Base-by-base conservation (phyloP, 768 basidiomycete species). In the Leucosporidium yakuticum region DNA sequence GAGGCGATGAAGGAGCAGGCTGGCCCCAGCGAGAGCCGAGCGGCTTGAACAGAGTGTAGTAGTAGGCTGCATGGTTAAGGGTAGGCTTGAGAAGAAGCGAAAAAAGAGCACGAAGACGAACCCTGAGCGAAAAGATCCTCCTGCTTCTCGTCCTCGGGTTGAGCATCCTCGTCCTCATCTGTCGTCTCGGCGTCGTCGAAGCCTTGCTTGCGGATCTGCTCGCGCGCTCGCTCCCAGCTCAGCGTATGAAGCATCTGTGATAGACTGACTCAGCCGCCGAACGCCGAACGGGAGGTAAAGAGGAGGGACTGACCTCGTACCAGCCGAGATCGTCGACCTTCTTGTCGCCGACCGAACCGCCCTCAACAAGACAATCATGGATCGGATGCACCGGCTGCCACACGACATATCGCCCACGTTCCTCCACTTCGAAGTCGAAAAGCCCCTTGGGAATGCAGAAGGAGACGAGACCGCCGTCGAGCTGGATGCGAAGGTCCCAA, bases 401-500 rank as follows among this genome's bases (percentile, higher is more conserved):
- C 14, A 44, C 39, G 3, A 44, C 39, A 15, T 44, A 44, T 44
- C 39, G 39, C 14, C 17, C 39, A 15, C 11, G 39, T 44, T 15
- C 39, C 39, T 50, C 48, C 9, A n/a, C n/a, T n/a, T 34, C 25
- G 17, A 57, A 53, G 44, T 59, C 21, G 32, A 27, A 2, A 23
- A 64, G 39, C 29, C 23, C 27, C 29, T 47, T 59, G 27, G 70
- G 70, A 27, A 71, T 60, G 7, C 63, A 66, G 60, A 64, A 63
- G 7, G 60, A 63, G 56, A 60, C 29, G 36, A 61, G 64, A 2
- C 11, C 2, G 36, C 57, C 67, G 56, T 53, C 54, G 61, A 68
- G 36, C n/a, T 71, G 70, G 9, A 71, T 50, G 21, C 70, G 70
- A 27, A 71, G 57, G 50, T 71, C 70, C 44, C 47, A 65, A 34